phyloP scores from a whole-genome alignment of 225 moss, liverwort and hornwort genomes.

The Pleurozium schreberi region DNA sequence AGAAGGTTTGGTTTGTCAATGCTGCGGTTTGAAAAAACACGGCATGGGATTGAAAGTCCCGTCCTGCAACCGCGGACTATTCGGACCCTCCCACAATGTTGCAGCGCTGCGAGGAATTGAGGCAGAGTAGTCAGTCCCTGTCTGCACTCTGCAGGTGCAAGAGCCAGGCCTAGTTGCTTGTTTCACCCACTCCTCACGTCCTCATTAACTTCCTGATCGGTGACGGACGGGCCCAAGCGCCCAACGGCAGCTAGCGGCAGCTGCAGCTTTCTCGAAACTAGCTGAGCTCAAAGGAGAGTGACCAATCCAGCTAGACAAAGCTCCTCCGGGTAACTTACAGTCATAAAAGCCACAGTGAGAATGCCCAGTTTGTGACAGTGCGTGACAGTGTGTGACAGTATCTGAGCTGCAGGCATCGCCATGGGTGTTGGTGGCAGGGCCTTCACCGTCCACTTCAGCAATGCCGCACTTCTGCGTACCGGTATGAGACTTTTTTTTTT shows the following conservation, averaged over 20 bases:
- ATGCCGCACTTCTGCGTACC: too few species aligned
- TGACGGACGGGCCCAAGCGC: too few species aligned
- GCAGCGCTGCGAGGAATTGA: not conserved
- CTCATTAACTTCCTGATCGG: not conserved
- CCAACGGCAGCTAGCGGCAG: not conserved
- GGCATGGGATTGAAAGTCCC: not conserved
- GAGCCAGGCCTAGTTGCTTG: not conserved
- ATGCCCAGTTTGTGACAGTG: not conserved
- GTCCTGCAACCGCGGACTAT: not conserved
- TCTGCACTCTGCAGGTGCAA: not conserved
- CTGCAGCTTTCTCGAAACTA: not conserved
- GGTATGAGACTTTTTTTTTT: not conserved
- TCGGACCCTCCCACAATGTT: not conserved
- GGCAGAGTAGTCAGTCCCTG: not conserved
- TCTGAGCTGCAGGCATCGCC: not conserved
- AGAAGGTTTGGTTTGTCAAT: not conserved
- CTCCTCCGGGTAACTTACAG: not conserved
- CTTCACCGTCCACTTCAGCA: not conserved
- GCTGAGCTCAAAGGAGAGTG: not conserved
- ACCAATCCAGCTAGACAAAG: not conserved
- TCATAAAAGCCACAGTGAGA: not conserved
- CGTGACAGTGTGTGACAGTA: not conserved
- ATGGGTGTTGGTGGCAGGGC: not conserved
- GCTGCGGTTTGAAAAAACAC: not conserved
- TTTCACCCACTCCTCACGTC: not conserved